Evolutionary conservation across 768 basidiomycete genomes (phyloP).

Genomic region (Daedaleopsis sinensis): DNA sequence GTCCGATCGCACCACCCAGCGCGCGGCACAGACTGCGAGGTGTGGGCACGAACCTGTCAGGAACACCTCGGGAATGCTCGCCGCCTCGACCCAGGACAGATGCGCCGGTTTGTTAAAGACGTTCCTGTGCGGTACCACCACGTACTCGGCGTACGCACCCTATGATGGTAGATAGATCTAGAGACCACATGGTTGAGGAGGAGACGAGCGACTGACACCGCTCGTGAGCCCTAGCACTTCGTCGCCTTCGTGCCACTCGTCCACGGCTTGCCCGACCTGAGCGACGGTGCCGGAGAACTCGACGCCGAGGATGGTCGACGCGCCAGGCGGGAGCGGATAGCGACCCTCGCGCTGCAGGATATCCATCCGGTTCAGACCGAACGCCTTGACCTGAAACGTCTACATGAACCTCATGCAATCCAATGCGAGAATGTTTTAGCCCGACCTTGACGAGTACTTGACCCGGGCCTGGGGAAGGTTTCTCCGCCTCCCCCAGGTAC

Average conservation of each 20-base stretch:
- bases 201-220: conserved; percentile 65
- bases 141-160: conserved; percentile 93
- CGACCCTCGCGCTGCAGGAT: conserved; percentile 67
- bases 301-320: conserved; percentile 77
- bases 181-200: not conserved
- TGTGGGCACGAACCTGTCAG: conserved; percentile 64
- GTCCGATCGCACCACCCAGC: not conserved
- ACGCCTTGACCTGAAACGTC: conserved; percentile 65
- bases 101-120: conserved; percentile 73
- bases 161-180: conserved; percentile 35
- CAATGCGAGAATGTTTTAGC: not conserved
- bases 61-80: conserved; percentile 86
- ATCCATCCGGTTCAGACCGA: conserved; percentile 92
- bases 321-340: conserved; percentile 82
- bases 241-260: conserved; percentile 58
- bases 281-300: conserved; percentile 79
- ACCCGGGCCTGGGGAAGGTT: conserved; percentile 55
- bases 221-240: conserved; percentile 86
- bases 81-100: conserved; percentile 83
- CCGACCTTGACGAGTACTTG: conserved; percentile 81
- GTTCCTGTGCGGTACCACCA: conserved; percentile 66
- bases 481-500: conserved; percentile 72
- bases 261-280: conserved; percentile 38
- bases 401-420: not conserved
- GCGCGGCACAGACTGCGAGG: not conserved